Percentiles rank a stretch among this genome's conserved stretches.
Evolutionary conservation across 2,329 filamentous ascomycete species (phyloP).

Genomic region (Emergomyces africanus): DNA sequence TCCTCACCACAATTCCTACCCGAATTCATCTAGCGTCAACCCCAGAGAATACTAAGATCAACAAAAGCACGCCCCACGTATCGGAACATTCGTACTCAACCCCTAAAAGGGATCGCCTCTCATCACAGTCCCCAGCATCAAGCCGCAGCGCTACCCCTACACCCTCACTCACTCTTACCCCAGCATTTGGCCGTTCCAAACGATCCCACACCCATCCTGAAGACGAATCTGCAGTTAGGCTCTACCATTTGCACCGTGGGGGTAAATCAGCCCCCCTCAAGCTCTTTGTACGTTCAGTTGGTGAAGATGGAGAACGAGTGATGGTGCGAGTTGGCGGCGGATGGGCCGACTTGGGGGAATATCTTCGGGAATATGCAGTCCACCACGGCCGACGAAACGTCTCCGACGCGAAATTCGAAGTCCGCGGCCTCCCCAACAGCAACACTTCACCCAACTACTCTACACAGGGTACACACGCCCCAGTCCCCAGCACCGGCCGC

Average conservation of each 20-base stretch:
- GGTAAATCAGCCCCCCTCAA: conserved; percentile 83
- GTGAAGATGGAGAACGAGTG: conserved; percentile 77
- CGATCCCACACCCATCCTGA: conserved; percentile 23
- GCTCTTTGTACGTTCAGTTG: conserved; percentile 84
- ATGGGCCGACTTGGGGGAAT: conserved; percentile 96
- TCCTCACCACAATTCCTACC: conserved; percentile 64
- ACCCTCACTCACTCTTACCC: conserved; percentile 57
- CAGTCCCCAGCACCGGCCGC: conserved; percentile 15
- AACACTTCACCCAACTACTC: conserved; percentile 12
- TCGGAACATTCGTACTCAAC: conserved; percentile 14
- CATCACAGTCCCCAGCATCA: conserved; percentile 22
- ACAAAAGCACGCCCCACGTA: neutral
- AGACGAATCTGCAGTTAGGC: conserved; percentile 63
- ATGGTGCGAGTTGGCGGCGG: conserved; percentile 97
- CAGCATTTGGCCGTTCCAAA: conserved; percentile 32
- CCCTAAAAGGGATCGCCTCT: conserved; percentile 30
- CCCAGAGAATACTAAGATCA: conserved; percentile 17
- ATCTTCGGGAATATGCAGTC: conserved; percentile 80
- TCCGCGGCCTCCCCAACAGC: conserved; percentile 35
- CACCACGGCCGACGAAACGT: conserved; percentile 70
- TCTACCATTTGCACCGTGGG: conserved; percentile 80
- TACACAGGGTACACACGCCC: conserved; percentile 4
- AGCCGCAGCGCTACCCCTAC: conserved; percentile 45
- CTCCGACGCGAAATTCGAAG: conserved; percentile 43
- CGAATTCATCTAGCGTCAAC: conserved; percentile 59